phyloP scores from a whole-genome alignment of 2,329 filamentous ascomycete species.

The Colletotrichum paranaense region DNA sequence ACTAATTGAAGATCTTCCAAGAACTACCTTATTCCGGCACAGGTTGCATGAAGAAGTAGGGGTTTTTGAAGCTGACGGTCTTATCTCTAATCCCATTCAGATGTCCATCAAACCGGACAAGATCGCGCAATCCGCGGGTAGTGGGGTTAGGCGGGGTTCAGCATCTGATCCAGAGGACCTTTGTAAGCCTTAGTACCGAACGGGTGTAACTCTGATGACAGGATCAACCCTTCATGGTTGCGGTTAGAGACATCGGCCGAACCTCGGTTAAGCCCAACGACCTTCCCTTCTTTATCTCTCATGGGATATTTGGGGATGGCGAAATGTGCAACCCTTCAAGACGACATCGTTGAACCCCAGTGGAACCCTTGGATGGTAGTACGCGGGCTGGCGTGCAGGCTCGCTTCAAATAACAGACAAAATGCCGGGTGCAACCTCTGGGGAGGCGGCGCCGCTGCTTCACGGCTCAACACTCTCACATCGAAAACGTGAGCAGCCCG shows the following conservation, averaged over 20 bases:
- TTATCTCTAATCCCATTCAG: neutral
- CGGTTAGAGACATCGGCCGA: neutral
- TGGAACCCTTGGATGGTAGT: neutral
- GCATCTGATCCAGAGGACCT: neutral
- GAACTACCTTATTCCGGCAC: neutral
- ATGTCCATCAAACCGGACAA: neutral
- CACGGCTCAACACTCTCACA: neutral
- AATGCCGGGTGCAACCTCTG: neutral
- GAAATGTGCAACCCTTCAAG: slow-evolving; percentile 29
- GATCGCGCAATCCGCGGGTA: slow-evolving; percentile 6
- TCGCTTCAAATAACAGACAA: neutral
- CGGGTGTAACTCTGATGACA: neutral
- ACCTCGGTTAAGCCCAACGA: neutral
- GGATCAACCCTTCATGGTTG: neutral
- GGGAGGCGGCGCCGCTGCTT: slow-evolving; percentile 22
- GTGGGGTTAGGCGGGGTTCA: neutral
- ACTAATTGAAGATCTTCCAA: too few species aligned
- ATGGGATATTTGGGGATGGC: slow-evolving; percentile 1
- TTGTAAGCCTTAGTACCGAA: neutral
- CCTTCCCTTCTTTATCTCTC: neutral
- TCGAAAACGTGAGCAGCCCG: neutral
- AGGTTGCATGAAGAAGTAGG: neutral
- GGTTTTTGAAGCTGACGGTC: neutral
- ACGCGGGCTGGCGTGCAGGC: neutral
- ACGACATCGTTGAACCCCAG: slow-evolving; percentile 21